Evolutionary conservation across 1,284 basidiomycete species (phyloP).

Genomic region (Phylloporus gajari): DNA sequence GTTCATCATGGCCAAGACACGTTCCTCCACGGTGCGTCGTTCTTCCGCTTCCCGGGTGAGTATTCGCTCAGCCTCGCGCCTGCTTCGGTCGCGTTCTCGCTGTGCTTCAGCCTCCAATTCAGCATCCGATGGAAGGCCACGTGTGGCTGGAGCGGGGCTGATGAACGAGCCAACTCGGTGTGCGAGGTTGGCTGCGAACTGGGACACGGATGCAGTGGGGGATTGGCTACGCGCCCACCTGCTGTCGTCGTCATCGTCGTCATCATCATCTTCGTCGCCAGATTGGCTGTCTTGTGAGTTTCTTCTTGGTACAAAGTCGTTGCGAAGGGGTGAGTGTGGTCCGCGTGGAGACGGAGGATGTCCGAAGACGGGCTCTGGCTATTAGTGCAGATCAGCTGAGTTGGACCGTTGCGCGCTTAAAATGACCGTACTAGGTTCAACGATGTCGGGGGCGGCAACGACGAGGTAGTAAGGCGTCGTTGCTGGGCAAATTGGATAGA

Average conservation of each 20-base stretch:
- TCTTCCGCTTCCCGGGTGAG: slow-evolving; percentile 75
- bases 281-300: slow-evolving; percentile 68
- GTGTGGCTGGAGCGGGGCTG: slow-evolving; percentile 55
- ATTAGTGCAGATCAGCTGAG: slow-evolving; percentile 24
- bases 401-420: background rate
- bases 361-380: slow-evolving; percentile 48
- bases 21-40: slow-evolving; percentile 72
- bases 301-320: slow-evolving; percentile 50
- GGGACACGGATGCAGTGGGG: slow-evolving; percentile 73
- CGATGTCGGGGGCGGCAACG: slow-evolving; percentile 41
- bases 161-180: slow-evolving; percentile 74
- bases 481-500: slow-evolving; percentile 33
- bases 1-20: slow-evolving; percentile 76
- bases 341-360: slow-evolving; percentile 50
- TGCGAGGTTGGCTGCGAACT: slow-evolving; percentile 76
- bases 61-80: slow-evolving; percentile 80
- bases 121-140: slow-evolving; percentile 69
- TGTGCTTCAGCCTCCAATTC: slow-evolving; percentile 83
- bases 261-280: slow-evolving; percentile 57
- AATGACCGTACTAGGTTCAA: slow-evolving; percentile 37
- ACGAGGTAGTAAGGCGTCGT: slow-evolving; percentile 36
- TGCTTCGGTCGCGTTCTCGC: slow-evolving; percentile 74
- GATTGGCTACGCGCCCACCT: slow-evolving; percentile 55
- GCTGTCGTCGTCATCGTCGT: slow-evolving; percentile 55
- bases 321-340: slow-evolving; percentile 75